phyloP scores from a whole-genome alignment of 1,139 yeast species.

The Zhuliangozyma blackwelliae region DNA sequence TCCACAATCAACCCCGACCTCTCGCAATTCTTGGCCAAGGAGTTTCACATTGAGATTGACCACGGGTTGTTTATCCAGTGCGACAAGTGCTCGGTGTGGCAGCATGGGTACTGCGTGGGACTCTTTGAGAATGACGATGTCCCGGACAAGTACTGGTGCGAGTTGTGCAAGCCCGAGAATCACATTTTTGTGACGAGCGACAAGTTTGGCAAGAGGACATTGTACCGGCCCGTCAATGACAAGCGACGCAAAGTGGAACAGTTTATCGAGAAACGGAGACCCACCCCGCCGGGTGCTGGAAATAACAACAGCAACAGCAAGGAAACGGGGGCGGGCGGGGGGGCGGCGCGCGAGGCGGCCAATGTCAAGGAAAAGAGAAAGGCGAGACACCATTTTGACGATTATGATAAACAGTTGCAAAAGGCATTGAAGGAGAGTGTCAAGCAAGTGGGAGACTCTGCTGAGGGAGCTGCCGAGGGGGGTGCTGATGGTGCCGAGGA shows the following conservation, averaged over 20 bases:
- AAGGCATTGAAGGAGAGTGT: slow-evolving; percentile 72
- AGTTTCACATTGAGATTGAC: slow-evolving; percentile 62
- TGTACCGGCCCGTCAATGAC: slow-evolving; percentile 47
- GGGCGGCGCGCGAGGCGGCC: slow-evolving; percentile 19
- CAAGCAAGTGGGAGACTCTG: slow-evolving; percentile 23
- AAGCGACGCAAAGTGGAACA: slow-evolving; percentile 45
- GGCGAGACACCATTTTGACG: slow-evolving; percentile 35
- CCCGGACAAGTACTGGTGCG: slow-evolving; percentile 94
- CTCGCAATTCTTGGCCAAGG: slow-evolving; percentile 43
- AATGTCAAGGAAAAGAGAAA: slow-evolving; percentile 58
- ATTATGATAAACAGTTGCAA: slow-evolving; percentile 63
- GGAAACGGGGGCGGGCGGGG: neutral
- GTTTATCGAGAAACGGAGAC: neutral
- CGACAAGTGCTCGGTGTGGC: slow-evolving; percentile 94
- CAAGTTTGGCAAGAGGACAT: slow-evolving; percentile 21
- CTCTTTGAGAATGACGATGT: slow-evolving; percentile 66
- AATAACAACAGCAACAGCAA: neutral
- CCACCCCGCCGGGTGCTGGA: neutral
- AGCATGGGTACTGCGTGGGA: slow-evolving; percentile 95
- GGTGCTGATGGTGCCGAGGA: too few species aligned
- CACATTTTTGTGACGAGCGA: slow-evolving; percentile 50
- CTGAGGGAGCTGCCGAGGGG: too few species aligned
- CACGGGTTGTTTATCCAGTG: slow-evolving; percentile 84
- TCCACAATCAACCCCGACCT: slow-evolving; percentile 31
- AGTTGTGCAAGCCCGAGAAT: slow-evolving; percentile 76